These are phyloP conservation scores for Alternaria brassicae DNA, from an alignment of 2,329 filamentous ascomycete species.

Conservation along the genomic window DNA sequence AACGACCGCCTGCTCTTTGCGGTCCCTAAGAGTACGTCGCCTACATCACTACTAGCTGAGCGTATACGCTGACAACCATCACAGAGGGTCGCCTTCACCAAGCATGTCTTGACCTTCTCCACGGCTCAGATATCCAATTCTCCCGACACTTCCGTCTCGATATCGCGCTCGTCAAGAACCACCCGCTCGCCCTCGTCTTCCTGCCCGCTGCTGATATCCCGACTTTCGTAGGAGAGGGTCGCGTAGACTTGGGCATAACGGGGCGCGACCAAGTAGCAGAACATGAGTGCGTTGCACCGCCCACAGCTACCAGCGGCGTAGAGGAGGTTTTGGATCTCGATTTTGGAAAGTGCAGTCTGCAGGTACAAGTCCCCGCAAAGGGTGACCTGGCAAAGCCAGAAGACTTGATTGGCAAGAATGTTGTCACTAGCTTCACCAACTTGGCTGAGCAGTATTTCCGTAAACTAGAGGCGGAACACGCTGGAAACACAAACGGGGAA, in stretches of 20 bases:
- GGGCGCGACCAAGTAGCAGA: constrained; percentile 92
- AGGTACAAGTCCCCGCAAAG: constrained; percentile 95
- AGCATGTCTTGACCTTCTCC: constrained; percentile 85
- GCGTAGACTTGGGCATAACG: constrained; percentile 92
- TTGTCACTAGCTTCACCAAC: constrained; percentile 93
- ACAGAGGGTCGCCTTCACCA: constrained; percentile 92
- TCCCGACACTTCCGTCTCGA: constrained; percentile 92
- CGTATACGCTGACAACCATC: constrained; percentile 14
- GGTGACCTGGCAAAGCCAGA: constrained; percentile 72
- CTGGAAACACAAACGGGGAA: constrained; percentile 45
- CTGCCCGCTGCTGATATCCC: constrained; percentile 97
- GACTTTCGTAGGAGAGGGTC: constrained; percentile 94
- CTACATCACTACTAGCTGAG: neutral
- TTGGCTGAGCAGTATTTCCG: constrained; percentile 85
- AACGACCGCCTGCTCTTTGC: constrained; percentile 94
- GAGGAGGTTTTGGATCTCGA: constrained; percentile 89
- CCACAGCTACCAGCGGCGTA: constrained; percentile 61
- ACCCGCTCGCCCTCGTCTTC: constrained; percentile 93
- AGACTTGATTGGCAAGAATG: constrained; percentile 88
- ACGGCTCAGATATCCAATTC: constrained; percentile 96
- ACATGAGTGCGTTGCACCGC: constrained; percentile 72
- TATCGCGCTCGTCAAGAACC: constrained; percentile 97
- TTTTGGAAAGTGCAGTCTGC: constrained; percentile 89
- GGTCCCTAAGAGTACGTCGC: constrained; percentile 90
- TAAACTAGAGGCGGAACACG: constrained; percentile 68